Conservation (phyloP, 257 asterid genomes). For the Linaria vulgaris region DNA sequence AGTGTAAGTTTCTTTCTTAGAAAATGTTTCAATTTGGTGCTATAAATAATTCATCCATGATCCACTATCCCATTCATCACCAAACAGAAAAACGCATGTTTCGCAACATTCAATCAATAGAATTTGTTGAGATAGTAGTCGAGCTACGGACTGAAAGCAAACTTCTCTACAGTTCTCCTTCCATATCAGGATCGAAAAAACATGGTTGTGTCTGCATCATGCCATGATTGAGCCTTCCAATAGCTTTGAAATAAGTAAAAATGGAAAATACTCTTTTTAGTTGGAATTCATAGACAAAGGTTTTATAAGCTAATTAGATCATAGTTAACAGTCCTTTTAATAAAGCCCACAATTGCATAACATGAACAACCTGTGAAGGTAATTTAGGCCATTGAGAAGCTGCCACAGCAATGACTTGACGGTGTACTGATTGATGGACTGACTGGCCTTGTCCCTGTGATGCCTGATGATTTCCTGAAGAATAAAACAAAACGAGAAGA, state of each 20-base stretch:
- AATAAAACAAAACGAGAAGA: conserved; percentile 29
- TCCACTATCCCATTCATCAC: neutral
- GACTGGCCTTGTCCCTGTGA: conserved; percentile 97
- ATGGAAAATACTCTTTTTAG: no score
- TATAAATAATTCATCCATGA: neutral
- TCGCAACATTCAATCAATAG: neutral
- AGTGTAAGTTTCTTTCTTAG: conserved; percentile 3
- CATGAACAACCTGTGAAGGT: conserved; percentile 80
- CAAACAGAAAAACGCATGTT: neutral
- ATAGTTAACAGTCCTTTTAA: no score
- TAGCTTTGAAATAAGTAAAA: no score
- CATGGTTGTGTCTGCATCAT: no score
- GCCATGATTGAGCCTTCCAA: no score
- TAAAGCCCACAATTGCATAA: neutral
- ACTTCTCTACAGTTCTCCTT: neutral
- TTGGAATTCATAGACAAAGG: no score
- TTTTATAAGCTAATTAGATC: no score
- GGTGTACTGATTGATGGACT: conserved; percentile 73
- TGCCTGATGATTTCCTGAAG: conserved; percentile 91
- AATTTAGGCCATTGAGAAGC: conserved; percentile 94
- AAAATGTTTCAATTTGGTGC: conserved; percentile 3
- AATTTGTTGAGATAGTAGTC: neutral
- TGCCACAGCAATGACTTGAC: conserved; percentile 93
- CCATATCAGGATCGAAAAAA: neutral
- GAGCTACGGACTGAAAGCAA: conserved; percentile 15